These are phyloP conservation scores for Durotheca rogersii DNA, from an alignment of 495 filamentous ascomycete genomes.

Conservation along the genomic window DNA sequence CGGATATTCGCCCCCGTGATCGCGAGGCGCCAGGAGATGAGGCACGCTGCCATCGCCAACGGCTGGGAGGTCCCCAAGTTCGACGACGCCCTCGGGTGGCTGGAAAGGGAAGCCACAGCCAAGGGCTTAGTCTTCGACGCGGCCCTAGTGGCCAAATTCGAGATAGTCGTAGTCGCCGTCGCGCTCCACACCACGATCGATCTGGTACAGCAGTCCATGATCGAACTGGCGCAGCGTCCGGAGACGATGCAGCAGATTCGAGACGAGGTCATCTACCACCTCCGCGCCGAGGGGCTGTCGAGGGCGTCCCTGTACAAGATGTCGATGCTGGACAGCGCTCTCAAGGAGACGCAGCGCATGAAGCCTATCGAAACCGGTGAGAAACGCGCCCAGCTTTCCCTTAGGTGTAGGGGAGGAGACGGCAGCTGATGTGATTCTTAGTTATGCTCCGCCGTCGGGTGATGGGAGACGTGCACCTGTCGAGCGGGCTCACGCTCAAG, in stretches of 20 bases:
- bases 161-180: slow-evolving; percentile 33
- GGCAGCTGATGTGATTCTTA: neutral
- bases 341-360: slow-evolving; percentile 49
- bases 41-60: slow-evolving; percentile 12
- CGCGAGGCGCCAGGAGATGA: slow-evolving; percentile 26
- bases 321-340: slow-evolving; percentile 53
- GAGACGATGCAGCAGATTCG: slow-evolving; percentile 41
- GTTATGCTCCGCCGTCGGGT: slow-evolving; percentile 44
- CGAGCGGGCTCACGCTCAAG: slow-evolving; percentile 53
- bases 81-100: slow-evolving; percentile 42
- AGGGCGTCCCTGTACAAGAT: slow-evolving; percentile 54
- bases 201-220: slow-evolving; percentile 36
- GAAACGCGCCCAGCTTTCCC: slow-evolving; percentile 5
- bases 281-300: slow-evolving; percentile 42
- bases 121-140: slow-evolving; percentile 33
- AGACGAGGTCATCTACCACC: slow-evolving; percentile 38
- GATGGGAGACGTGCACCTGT: slow-evolving; percentile 38
- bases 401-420: neutral
- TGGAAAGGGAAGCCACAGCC: slow-evolving; percentile 28
- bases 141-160: slow-evolving; percentile 20
- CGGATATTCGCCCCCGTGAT: slow-evolving; percentile 33
- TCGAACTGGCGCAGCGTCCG: slow-evolving; percentile 40
- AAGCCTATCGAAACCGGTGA: slow-evolving; percentile 40
- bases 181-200: slow-evolving; percentile 44
- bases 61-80: slow-evolving; percentile 19